These are phyloP conservation scores for Brassica cretica DNA, from an alignment of 345 rosid genomes.

Conservation along the genomic window DNA sequence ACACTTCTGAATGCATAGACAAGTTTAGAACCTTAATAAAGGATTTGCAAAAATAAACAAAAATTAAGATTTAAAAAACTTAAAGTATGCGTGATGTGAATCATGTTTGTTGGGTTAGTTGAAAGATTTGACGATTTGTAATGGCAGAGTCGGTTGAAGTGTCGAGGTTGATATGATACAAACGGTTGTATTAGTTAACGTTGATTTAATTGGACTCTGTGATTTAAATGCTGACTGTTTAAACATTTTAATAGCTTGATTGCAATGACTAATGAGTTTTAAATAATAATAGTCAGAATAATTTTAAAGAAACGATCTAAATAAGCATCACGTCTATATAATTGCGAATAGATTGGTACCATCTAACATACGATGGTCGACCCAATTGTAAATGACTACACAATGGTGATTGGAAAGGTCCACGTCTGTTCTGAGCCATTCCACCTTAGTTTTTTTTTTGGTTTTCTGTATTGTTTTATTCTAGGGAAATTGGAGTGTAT, in stretches of 20 bases:
- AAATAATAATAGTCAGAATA: neutral
- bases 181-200: constrained; percentile 34
- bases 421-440: constrained; percentile 3
- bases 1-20: constrained; percentile 16
- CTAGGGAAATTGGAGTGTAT: too few relatives aligned
- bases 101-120: constrained; percentile 29
- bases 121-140: constrained; percentile 16
- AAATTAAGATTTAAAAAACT: neutral
- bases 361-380: constrained; percentile 19
- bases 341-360: constrained; percentile 12
- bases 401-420: constrained; percentile 10
- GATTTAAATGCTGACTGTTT: constrained; percentile 31
- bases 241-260: constrained; percentile 3
- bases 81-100: constrained; percentile 1
- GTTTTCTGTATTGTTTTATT: too few relatives aligned
- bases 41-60: neutral
- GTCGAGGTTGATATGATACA: constrained; percentile 33
- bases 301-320: neutral
- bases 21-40: constrained; percentile 13
- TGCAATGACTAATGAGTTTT: constrained; percentile 2
- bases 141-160: constrained; percentile 33
- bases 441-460: neutral
- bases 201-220: constrained; percentile 19
- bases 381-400: constrained; percentile 19
- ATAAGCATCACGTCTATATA: constrained; percentile 9